Evolutionary conservation across 352 stramenopile genomes (phyloP).

Genomic region (Globisporangium spinosum): DNA sequence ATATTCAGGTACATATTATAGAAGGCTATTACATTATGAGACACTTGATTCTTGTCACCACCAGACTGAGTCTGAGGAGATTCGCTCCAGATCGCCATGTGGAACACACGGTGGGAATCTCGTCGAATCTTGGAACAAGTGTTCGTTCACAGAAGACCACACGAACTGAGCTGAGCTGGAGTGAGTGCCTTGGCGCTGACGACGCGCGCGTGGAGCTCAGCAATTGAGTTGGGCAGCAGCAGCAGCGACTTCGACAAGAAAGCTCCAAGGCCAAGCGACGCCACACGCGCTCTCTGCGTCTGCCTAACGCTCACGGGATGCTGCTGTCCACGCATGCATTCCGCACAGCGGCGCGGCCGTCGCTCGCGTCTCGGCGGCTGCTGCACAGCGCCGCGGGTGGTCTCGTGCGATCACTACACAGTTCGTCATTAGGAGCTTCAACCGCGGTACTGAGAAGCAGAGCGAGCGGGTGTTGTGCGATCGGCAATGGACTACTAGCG

Average conservation of each 20-base stretch:
- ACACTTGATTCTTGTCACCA: background rate
- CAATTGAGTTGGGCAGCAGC: background rate
- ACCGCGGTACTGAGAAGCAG: background rate
- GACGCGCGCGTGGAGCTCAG: background rate
- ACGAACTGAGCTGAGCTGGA: background rate
- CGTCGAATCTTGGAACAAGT: background rate
- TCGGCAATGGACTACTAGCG: slow-evolving; percentile 6
- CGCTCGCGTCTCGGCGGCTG: slow-evolving; percentile 12
- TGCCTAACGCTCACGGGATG: slow-evolving; percentile 13
- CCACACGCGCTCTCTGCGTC: background rate
- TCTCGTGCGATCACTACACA: background rate
- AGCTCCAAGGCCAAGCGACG: background rate
- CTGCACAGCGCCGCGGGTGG: slow-evolving; percentile 11
- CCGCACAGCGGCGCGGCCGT: slow-evolving; percentile 7
- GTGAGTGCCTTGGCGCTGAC: slow-evolving; percentile 3
- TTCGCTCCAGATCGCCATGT: background rate
- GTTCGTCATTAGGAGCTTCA: background rate
- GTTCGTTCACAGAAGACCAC: slow-evolving; percentile 7
- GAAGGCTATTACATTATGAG: background rate
- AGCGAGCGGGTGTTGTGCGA: background rate
- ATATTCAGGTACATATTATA: background rate
- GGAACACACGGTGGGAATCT: background rate
- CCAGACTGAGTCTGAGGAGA: background rate
- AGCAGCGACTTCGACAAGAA: background rate
- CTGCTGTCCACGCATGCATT: slow-evolving; percentile 25